Conservation (phyloP, 768 basidiomycete genomes). For the Boletus speciosus region DNA sequence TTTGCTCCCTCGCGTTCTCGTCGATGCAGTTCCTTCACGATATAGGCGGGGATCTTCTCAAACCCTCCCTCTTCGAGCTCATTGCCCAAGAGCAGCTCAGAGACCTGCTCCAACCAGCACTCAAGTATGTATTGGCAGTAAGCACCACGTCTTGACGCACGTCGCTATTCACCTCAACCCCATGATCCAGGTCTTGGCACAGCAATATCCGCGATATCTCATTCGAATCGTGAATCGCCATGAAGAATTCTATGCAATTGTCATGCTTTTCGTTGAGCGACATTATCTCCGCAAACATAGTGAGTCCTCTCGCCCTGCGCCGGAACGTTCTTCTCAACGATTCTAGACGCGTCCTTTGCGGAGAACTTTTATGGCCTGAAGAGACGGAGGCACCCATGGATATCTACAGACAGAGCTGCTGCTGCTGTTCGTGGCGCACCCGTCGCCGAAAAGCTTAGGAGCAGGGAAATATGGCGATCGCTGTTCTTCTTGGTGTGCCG, state of each 20-base stretch:
- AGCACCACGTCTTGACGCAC: conserved; percentile 27
- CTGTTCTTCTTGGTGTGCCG: conserved; percentile 71
- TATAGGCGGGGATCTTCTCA: conserved; percentile 65
- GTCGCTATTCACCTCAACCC: background rate
- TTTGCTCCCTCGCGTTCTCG: background rate
- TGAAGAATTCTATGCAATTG: conserved; percentile 89
- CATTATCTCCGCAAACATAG: conserved; percentile 87
- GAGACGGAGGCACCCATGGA: conserved; percentile 65
- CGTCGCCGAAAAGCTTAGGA: conserved; percentile 60
- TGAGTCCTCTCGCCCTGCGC: conserved; percentile 34
- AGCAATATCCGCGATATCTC: conserved; percentile 90
- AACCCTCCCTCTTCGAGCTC: conserved; percentile 86
- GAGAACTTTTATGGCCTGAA: conserved; percentile 97
- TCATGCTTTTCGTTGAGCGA: conserved; percentile 88
- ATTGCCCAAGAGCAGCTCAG: conserved; percentile 91
- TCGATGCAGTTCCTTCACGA: conserved; percentile 83
- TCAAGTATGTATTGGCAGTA: conserved; percentile 92
- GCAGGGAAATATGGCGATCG: conserved; percentile 69
- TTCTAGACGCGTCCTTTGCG: conserved; percentile 83
- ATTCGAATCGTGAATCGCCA: conserved; percentile 88
- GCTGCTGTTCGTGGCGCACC: conserved; percentile 67
- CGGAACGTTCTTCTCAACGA: conserved; percentile 1
- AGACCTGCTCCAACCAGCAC: conserved; percentile 87
- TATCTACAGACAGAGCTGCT: conserved; percentile 63
- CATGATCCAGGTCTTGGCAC: conserved; percentile 79